These are phyloP conservation scores for Phaseolus coccineus DNA, from an alignment of 331 rosid genomes.

Conservation along the genomic window DNA sequence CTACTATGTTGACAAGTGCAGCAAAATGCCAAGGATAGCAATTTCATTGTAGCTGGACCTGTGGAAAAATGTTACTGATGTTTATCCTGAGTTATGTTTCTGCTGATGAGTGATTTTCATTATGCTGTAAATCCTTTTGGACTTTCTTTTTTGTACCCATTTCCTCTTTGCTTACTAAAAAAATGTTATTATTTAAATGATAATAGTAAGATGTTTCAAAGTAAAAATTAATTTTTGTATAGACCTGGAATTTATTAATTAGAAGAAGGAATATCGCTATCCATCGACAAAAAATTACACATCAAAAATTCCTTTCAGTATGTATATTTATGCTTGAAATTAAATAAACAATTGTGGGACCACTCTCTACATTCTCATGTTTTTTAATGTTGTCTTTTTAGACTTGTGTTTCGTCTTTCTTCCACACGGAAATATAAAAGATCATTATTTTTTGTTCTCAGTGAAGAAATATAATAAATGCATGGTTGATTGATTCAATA, in stretches of 20 bases:
- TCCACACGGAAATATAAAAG: constrained; percentile 1
- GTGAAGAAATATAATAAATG: background rate
- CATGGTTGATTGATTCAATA: constrained; percentile 29
- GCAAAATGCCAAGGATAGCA: too few relatives aligned
- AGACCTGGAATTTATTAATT: background rate
- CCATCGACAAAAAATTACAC: background rate
- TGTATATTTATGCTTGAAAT: background rate
- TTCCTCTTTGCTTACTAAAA: too few relatives aligned
- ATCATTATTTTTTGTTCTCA: background rate
- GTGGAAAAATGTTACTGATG: too few relatives aligned
- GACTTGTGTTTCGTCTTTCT: constrained; percentile 3
- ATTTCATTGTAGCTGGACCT: too few relatives aligned
- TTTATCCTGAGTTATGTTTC: too few relatives aligned
- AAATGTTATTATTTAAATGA: background rate
- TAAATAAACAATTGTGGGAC: constrained; percentile 19
- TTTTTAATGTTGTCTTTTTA: background rate
- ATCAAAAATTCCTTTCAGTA: background rate
- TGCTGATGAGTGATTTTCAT: too few relatives aligned
- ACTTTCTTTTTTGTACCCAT: too few relatives aligned
- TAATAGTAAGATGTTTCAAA: background rate
- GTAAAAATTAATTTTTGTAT: background rate
- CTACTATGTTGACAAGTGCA: too few relatives aligned
- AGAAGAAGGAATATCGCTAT: background rate
- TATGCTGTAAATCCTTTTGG: too few relatives aligned
- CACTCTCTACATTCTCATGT: background rate